Conservation (phyloP, 164 flowering plant genomes). For the Malania oleifera region DNA sequence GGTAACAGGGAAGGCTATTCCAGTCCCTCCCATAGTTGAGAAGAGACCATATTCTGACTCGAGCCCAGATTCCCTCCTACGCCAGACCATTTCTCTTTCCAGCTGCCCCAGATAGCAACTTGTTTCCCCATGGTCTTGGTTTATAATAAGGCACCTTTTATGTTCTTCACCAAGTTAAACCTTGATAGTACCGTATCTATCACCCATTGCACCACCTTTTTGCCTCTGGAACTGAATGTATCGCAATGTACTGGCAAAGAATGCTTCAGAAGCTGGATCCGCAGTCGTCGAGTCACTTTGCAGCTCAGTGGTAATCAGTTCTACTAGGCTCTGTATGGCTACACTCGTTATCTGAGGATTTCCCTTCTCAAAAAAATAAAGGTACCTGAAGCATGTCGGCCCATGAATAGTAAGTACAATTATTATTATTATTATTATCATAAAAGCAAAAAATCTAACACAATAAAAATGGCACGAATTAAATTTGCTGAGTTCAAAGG, state of each 20-base stretch:
- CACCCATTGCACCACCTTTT: slow-evolving; percentile 89
- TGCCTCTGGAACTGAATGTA: slow-evolving; percentile 90
- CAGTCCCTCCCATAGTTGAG: too few relatives aligned
- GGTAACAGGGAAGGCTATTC: too few relatives aligned
- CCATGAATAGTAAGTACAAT: neutral
- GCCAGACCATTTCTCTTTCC: too few relatives aligned
- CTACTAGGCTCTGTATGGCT: slow-evolving; percentile 69
- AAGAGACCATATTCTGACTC: too few relatives aligned
- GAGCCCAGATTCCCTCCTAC: too few relatives aligned
- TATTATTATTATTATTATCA: too few relatives aligned
- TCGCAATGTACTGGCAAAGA: slow-evolving; percentile 77
- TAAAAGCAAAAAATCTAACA: neutral
- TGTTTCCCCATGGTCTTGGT: too few relatives aligned
- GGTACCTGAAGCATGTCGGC: slow-evolving; percentile 48
- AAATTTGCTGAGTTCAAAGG: neutral
- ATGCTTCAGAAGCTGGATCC: slow-evolving; percentile 74
- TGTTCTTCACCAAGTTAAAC: slow-evolving; percentile 25
- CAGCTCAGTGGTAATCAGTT: slow-evolving; percentile 76
- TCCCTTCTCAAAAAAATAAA: slow-evolving; percentile 91
- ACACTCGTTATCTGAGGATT: slow-evolving; percentile 74
- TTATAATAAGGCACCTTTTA: neutral
- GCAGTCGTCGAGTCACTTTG: slow-evolving; percentile 58
- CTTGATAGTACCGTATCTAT: slow-evolving; percentile 71
- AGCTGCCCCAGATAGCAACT: too few relatives aligned
- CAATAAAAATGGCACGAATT: neutral